Percentiles rank a stretch among this genome's conserved stretches.
Evolutionary conservation across 768 basidiomycete genomes (phyloP).

Genomic region (Lyophyllum semitale): DNA sequence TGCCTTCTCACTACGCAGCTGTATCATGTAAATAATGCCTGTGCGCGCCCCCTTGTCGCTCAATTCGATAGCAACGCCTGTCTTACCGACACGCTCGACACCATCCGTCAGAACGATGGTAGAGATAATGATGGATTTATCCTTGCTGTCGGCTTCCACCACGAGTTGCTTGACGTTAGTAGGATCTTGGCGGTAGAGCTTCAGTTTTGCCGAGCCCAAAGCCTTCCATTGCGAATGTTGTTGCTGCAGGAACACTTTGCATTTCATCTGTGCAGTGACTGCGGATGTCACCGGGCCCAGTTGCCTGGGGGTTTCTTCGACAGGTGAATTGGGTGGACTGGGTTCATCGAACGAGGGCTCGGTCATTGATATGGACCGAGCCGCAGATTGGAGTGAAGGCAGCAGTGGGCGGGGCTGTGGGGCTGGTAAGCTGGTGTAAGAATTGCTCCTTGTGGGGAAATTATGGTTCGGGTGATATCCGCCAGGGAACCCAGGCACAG

Average conservation of each 20-base stretch:
- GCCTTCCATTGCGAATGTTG: slow-evolving; percentile 98
- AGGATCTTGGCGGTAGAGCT: slow-evolving; percentile 82
- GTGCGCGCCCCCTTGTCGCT: slow-evolving; percentile 91
- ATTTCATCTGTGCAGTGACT: slow-evolving; percentile 91
- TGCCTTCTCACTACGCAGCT: slow-evolving; percentile 85
- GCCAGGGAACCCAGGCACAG: slow-evolving; percentile 42
- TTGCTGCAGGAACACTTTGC: slow-evolving; percentile 96
- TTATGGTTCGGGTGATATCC: slow-evolving; percentile 33
- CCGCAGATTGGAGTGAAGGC: slow-evolving; percentile 62
- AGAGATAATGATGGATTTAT: slow-evolving; percentile 81
- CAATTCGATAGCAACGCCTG: slow-evolving; percentile 94
- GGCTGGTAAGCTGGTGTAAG: slow-evolving; percentile 38
- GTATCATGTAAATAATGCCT: slow-evolving; percentile 97
- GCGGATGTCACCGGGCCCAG: slow-evolving; percentile 75
- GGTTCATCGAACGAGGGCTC: slow-evolving; percentile 62
- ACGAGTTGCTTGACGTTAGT: slow-evolving; percentile 96
- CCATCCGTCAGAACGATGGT: slow-evolving; percentile 96
- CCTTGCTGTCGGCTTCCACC: slow-evolving; percentile 81
- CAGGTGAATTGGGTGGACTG: slow-evolving; percentile 86
- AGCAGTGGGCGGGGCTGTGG: slow-evolving; percentile 55
- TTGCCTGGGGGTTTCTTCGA: slow-evolving; percentile 49
- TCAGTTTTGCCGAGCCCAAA: slow-evolving; percentile 83
- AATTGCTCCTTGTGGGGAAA: slow-evolving; percentile 37
- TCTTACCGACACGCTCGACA: slow-evolving; percentile 98
- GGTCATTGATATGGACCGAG: slow-evolving; percentile 51